phyloP scores from a whole-genome alignment of 2,329 filamentous ascomycete species.

The Conoideocrella luteorostrata region DNA sequence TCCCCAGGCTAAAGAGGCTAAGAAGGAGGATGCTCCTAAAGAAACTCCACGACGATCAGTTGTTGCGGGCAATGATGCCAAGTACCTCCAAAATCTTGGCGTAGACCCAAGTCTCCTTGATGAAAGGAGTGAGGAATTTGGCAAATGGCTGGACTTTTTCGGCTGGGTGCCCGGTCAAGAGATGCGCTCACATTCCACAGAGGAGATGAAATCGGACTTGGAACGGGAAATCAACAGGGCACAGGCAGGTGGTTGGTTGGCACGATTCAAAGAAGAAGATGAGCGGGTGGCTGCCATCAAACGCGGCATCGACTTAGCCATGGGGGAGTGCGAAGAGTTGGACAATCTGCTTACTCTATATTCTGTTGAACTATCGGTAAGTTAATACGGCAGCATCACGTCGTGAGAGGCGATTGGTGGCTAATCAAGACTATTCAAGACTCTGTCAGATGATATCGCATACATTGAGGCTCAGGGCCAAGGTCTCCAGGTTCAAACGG shows the following conservation, averaged over 20 bases:
- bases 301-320: constrained; percentile 78
- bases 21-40: constrained; percentile 25
- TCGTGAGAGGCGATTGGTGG: background rate
- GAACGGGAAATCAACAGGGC: constrained; percentile 84
- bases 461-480: constrained; percentile 98
- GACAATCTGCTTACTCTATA: constrained; percentile 93
- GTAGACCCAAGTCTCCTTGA: constrained; percentile 73
- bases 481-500: constrained; percentile 91
- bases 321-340: constrained; percentile 90
- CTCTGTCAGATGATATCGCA: constrained; percentile 87
- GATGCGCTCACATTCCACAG: constrained; percentile 67
- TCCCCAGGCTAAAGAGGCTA: constrained; percentile 19
- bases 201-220: constrained; percentile 74
- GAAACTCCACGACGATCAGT: constrained; percentile 54
- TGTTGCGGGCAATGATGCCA: constrained; percentile 66
- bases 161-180: constrained; percentile 77
- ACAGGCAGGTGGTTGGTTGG: constrained; percentile 88
- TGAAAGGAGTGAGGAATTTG: constrained; percentile 71
- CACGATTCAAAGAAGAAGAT: constrained; percentile 78
- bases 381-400: constrained; percentile 22
- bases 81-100: constrained; percentile 70
- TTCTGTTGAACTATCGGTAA: constrained; percentile 84
- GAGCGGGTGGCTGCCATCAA: constrained; percentile 84
- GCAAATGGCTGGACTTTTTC: constrained; percentile 76
- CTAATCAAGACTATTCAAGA: constrained; percentile 44